Percentiles rank a stretch among this genome's conserved stretches.
These are phyloP conservation scores for Trametes punicea DNA, from an alignment of 768 basidiomycete genomes.

Conservation along the genomic window DNA sequence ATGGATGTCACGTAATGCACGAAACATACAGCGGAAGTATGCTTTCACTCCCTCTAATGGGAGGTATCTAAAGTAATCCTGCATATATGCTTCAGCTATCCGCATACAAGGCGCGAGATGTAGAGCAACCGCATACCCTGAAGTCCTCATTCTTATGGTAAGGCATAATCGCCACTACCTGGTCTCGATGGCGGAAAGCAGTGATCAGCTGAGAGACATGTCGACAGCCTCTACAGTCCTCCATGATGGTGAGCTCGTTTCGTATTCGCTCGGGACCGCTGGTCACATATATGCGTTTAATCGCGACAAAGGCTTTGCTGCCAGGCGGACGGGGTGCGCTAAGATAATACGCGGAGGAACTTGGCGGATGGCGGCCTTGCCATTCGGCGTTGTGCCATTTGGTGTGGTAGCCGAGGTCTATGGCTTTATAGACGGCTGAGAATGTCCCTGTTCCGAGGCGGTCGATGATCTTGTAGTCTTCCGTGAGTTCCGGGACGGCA, in stretches of 20 bases:
- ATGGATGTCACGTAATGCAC: constrained; percentile 87
- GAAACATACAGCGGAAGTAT: constrained; percentile 90
- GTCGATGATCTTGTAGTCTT: constrained; percentile 79
- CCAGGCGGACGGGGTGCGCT: constrained; percentile 39
- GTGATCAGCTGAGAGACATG: constrained; percentile 93
- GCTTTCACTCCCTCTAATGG: constrained; percentile 74
- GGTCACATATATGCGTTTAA: constrained; percentile 97
- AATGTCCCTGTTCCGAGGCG: constrained; percentile 96
- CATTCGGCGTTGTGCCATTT: constrained; percentile 77
- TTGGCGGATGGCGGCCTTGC: constrained; percentile 61
- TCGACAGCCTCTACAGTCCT: constrained; percentile 77
- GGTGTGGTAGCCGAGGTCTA: constrained; percentile 71
- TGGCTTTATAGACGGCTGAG: constrained; percentile 97
- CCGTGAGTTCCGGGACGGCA: constrained; percentile 60
- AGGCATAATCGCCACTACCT: constrained; percentile 92
- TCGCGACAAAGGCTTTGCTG: constrained; percentile 75
- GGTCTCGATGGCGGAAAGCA: constrained; percentile 87
- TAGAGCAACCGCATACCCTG: constrained; percentile 57
- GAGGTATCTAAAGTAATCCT: constrained; percentile 78
- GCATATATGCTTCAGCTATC: constrained; percentile 24
- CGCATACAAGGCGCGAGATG: not conserved
- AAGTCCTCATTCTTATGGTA: constrained; percentile 93
- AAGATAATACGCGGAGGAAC: constrained; percentile 67
- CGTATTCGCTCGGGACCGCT: constrained; percentile 89
- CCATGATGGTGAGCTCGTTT: constrained; percentile 91